These are phyloP conservation scores for Coprinellus micaceus DNA, from an alignment of 768 basidiomycete genomes.

Conservation along the genomic window DNA sequence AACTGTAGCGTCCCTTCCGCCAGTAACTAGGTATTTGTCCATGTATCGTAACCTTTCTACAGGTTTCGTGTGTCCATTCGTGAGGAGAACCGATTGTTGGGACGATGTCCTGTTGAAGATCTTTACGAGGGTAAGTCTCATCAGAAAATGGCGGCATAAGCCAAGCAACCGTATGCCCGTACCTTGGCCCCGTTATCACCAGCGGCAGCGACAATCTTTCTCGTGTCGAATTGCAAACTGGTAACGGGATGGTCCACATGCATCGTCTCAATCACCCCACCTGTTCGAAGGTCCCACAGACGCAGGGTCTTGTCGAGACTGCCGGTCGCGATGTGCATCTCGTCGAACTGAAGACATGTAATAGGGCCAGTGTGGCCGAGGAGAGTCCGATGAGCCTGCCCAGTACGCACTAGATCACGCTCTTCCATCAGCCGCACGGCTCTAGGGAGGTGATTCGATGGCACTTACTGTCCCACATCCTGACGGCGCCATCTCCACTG, in stretches of 20 bases:
- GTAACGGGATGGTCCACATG: conserved; percentile 90
- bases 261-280: conserved; percentile 83
- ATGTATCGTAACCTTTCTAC: conserved; percentile 89
- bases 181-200: conserved; percentile 95
- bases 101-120: conserved; percentile 93
- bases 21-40: conserved; percentile 91
- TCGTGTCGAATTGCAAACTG: conserved; percentile 87
- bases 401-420: conserved; percentile 78
- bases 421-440: conserved; percentile 3
- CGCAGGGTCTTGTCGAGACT: conserved; percentile 91
- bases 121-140: conserved; percentile 39
- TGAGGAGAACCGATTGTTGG: conserved; percentile 78
- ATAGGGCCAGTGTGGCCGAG: conserved; percentile 91
- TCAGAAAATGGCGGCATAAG: not conserved
- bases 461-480: conserved; percentile 98
- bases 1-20: conserved; percentile 79
- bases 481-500: conserved; percentile 92
- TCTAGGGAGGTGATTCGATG: not conserved
- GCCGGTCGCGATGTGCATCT: conserved; percentile 88
- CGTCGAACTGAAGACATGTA: conserved; percentile 95
- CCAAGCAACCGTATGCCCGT: conserved; percentile 12
- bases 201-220: conserved; percentile 88
- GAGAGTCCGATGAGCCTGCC: conserved; percentile 91
- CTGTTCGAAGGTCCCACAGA: conserved; percentile 95
- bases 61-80: conserved; percentile 92